Evolutionary conservation across 2,329 filamentous ascomycete genomes (phyloP).

Genomic region (Hysterium pulicare): DNA sequence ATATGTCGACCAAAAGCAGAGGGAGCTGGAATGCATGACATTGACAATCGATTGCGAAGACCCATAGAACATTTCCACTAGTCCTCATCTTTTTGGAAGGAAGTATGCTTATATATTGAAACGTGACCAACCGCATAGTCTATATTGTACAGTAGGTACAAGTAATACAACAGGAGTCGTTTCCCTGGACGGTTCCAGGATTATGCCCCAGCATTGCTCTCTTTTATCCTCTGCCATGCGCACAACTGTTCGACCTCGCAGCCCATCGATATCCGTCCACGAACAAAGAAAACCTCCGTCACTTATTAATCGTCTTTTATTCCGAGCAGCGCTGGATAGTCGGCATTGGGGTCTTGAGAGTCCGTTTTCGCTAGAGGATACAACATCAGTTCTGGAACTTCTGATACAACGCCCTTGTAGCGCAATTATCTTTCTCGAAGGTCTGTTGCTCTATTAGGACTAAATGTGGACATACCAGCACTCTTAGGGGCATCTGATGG

Average conservation of each 20-base stretch:
- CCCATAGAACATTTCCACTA: no score
- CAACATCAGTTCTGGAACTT: no score
- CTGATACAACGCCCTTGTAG: no score
- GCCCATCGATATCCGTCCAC: slow-evolving; percentile 8
- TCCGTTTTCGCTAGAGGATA: slow-evolving; percentile 59
- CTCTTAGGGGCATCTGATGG: slow-evolving; percentile 29
- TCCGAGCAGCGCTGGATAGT: slow-evolving; percentile 67
- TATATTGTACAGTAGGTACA: slow-evolving; percentile 44
- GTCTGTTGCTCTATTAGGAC: no score
- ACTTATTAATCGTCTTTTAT: slow-evolving; percentile 31
- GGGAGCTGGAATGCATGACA: no score
- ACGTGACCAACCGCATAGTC: slow-evolving; percentile 32
- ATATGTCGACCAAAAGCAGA: no score
- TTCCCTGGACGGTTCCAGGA: slow-evolving; percentile 17
- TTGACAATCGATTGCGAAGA: no score
- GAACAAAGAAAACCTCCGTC: slow-evolving; percentile 20
- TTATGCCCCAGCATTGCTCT: slow-evolving; percentile 6
- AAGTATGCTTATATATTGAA: no score
- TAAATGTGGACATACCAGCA: slow-evolving; percentile 22
- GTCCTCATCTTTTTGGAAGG: no score
- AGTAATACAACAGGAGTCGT: slow-evolving; percentile 31
- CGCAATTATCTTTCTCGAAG: no score
- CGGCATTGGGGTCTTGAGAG: slow-evolving; percentile 83
- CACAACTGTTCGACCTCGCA: slow-evolving; percentile 6
- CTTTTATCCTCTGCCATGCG: slow-evolving; percentile 3